Evolutionary conservation across 2,329 filamentous ascomycete species (phyloP), one percentile per base, ranked within the genome.

Genomic region (Ascochyta rabiei): DNA sequence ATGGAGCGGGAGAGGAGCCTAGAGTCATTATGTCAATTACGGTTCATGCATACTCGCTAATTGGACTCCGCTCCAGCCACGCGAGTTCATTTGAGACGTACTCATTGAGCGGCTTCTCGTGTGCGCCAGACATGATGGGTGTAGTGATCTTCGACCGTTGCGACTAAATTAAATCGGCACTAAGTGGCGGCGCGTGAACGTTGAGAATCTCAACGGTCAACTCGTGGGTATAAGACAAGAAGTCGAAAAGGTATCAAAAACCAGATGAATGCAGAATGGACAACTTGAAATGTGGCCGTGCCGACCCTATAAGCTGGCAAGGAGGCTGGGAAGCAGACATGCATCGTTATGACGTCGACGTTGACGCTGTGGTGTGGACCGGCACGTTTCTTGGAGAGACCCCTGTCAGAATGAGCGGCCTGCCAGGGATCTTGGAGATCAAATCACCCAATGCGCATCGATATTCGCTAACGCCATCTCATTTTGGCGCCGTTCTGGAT

Each of bases 1-100:
- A 84, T 79, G 56, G 80, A 77, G 50, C 75, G 77, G 53, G 81
- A 81, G 59, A 84, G 79, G 62, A 84, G 80, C 72, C 80, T 82
- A 62, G 15, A 21, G 40, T 16, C 3, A 39, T 26, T 15, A 39
- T n/a, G 44, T 50, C 21, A 42, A 31, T 37, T 16, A 30, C 31
- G 33, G 33, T 30, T 26, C 37, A 37, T 16, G 8, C 19, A 33
- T 10, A 35, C 35, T 3, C 6, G 15, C 30, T 28, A 7, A 31
- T 6, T 16, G 16, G 18, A 10, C 21, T 23, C 13, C 23, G 23
- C 37, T 15, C 4, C 39, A 44, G 31, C 34, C 18, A 26, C 23
- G 18, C 16, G 23, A 26, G 13, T 37, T 48, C 9, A 18, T 26
- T 26, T 28, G 24, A 18, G 10, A 64, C 69, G 23, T 70, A 72